These are phyloP conservation scores for Metarhizium rileyi DNA, from an alignment of 2,329 filamentous ascomycete species.

Conservation along the genomic window DNA sequence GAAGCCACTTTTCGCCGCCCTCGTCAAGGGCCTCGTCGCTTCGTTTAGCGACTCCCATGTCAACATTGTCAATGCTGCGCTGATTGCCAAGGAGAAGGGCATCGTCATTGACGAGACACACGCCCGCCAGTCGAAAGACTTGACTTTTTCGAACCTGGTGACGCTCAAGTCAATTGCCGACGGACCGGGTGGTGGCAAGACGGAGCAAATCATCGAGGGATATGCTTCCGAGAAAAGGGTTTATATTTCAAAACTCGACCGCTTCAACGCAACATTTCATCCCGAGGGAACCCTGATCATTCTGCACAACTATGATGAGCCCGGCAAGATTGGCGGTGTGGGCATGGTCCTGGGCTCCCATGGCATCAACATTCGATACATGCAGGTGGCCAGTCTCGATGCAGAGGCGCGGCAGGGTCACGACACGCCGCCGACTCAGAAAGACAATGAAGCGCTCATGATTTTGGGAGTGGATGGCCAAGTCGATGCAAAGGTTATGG, in stretches of 20 bases:
- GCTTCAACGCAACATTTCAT: constrained; percentile 64
- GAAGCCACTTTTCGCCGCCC: constrained; percentile 66
- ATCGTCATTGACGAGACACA: constrained; percentile 69
- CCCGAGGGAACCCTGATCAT: constrained; percentile 69
- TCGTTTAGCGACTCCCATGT: constrained; percentile 61
- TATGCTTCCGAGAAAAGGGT: constrained; percentile 54
- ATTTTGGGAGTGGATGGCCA: constrained; percentile 64
- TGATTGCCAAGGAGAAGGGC: constrained; percentile 67
- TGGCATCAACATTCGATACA: constrained; percentile 70
- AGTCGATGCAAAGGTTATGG: constrained; percentile 47
- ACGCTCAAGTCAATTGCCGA: constrained; percentile 49
- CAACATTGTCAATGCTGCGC: constrained; percentile 73
- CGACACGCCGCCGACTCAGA: constrained; percentile 12
- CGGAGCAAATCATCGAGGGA: constrained; percentile 47
- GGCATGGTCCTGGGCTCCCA: constrained; percentile 59
- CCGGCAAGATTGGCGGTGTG: constrained; percentile 74
- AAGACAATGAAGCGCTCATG: constrained; percentile 65
- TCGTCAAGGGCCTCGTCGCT: constrained; percentile 66
- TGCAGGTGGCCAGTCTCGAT: constrained; percentile 57
- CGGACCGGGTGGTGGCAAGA: constrained; percentile 12
- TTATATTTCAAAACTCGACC: constrained; percentile 63
- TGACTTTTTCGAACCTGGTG: constrained; percentile 60
- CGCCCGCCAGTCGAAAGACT: constrained; percentile 48
- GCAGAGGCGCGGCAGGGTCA: constrained; percentile 12
- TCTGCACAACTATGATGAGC: constrained; percentile 70